A percentile compares a stretch with the other conserved stretches of the same genome.
phyloP scores from a whole-genome alignment of 2,329 filamentous ascomycete genomes.

The Fusarium ramigenum region DNA sequence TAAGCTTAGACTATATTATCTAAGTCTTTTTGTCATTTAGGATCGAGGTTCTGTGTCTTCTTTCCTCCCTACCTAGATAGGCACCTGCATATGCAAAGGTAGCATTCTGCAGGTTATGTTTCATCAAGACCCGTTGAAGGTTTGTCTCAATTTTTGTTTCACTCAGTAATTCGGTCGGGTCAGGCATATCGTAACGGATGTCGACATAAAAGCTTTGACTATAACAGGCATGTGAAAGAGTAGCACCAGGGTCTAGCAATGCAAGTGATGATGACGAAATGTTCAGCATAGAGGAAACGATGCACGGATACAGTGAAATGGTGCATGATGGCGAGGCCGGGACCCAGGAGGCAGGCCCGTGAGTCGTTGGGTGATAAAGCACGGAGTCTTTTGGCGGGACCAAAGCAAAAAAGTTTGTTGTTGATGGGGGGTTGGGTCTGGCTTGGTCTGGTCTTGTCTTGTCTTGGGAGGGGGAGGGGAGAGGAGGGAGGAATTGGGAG shows the following conservation, averaged over 20 bases:
- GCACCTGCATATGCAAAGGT: conserved; percentile 21
- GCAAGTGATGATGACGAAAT: conserved; percentile 34
- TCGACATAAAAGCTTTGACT: neutral
- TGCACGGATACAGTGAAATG: conserved; percentile 10
- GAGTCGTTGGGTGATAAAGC: conserved; percentile 17
- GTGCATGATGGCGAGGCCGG: conserved; percentile 26
- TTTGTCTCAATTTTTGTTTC: neutral
- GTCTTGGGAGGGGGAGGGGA: neutral
- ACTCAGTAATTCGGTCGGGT: neutral
- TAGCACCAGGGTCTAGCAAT: conserved; percentile 9
- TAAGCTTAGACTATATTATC: too few species aligned
- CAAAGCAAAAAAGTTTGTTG: conserved; percentile 4
- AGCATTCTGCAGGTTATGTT: conserved; percentile 22
- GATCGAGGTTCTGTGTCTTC: too few species aligned
- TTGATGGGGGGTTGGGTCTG: conserved; percentile 20
- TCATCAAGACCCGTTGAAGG: conserved; percentile 10
- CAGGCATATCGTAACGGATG: neutral
- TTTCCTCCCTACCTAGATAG: neutral
- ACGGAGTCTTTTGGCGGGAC: conserved; percentile 22
- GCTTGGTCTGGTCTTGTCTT: neutral
- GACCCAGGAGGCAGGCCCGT: conserved; percentile 13
- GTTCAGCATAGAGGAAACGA: conserved; percentile 19
- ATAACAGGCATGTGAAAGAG: conserved; percentile 21
- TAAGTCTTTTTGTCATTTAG: too few species aligned
- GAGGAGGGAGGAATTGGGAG: conserved; percentile 4